phyloP scores from a whole-genome alignment of 2,329 filamentous ascomycete species.

The Davidsoniella australis region DNA sequence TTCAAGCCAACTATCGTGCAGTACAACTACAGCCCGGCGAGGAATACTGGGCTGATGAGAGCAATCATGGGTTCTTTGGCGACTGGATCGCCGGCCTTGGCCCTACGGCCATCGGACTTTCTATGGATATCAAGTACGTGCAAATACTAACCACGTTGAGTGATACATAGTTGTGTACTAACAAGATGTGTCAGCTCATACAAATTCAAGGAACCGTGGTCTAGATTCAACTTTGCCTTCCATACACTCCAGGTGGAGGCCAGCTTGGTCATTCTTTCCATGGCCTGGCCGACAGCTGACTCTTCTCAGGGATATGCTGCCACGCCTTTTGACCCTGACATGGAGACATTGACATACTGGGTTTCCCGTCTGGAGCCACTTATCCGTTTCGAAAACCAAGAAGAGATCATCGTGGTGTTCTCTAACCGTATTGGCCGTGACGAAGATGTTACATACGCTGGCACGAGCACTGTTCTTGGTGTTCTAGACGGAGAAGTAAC shows the following conservation, averaged over 20 bases:
- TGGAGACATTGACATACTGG: conserved; percentile 62
- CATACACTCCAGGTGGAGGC: conserved; percentile 39
- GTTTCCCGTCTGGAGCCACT: conserved; percentile 52
- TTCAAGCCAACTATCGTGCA: conserved; percentile 34
- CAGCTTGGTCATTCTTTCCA: conserved; percentile 50
- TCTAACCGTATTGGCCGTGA: conserved; percentile 55
- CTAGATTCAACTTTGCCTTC: conserved; percentile 23
- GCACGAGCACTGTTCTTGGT: conserved; percentile 54
- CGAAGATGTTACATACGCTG: conserved; percentile 48
- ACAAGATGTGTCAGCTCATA: conserved; percentile 1
- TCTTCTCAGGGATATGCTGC: conserved; percentile 28
- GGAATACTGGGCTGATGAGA: conserved; percentile 44
- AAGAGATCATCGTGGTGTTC: conserved; percentile 53
- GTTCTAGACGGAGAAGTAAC: conserved; percentile 47
- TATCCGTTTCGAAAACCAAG: conserved; percentile 29
- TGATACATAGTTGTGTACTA: neutral
- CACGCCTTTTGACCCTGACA: conserved; percentile 43
- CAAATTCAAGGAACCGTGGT: conserved; percentile 12
- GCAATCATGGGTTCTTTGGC: conserved; percentile 28
- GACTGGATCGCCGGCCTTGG: conserved; percentile 27
- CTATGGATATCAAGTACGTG: conserved; percentile 36
- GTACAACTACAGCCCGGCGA: conserved; percentile 40
- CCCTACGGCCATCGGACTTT: conserved; percentile 34
- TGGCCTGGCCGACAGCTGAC: conserved; percentile 58
- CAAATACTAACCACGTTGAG: neutral